Evolutionary conservation across 805 yeast species (phyloP).

Genomic region (Candida adriatica): DNA sequence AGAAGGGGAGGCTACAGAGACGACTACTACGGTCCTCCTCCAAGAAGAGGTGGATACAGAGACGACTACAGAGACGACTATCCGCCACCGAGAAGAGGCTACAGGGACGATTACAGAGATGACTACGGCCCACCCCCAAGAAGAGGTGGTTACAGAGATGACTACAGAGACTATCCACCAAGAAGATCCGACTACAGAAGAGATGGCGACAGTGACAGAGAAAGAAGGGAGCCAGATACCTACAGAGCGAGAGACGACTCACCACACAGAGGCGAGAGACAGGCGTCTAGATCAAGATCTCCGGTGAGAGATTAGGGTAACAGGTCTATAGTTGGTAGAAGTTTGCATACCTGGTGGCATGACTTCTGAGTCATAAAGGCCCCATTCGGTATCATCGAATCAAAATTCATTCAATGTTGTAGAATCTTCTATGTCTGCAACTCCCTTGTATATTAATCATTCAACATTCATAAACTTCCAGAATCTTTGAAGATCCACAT

Average conservation of each 20-base stretch:
- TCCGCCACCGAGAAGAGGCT: constrained; percentile 8
- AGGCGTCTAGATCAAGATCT: constrained; percentile 25
- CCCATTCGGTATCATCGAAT: too few species aligned
- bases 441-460: too few species aligned
- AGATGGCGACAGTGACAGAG: background rate
- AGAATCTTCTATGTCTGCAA: too few species aligned
- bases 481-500: constrained; percentile 8
- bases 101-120: constrained; percentile 14
- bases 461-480: constrained; percentile 10
- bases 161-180: constrained; percentile 8
- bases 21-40: constrained; percentile 4
- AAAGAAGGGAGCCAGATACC: constrained; percentile 13
- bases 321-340: background rate
- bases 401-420: too few species aligned
- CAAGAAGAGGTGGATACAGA: too few species aligned
- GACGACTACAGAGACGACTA: constrained; percentile 14
- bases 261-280: constrained; percentile 15
- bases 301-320: constrained; percentile 14
- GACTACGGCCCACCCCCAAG: constrained; percentile 7
- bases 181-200: background rate
- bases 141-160: constrained; percentile 7
- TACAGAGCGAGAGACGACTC: constrained; percentile 13
- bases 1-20: constrained; percentile 15
- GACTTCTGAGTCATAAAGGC: too few species aligned
- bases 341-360: too few species aligned